These are phyloP conservation scores for Nicotiana tabacum DNA, from an alignment of 257 asterid species.

Conservation along the genomic window DNA sequence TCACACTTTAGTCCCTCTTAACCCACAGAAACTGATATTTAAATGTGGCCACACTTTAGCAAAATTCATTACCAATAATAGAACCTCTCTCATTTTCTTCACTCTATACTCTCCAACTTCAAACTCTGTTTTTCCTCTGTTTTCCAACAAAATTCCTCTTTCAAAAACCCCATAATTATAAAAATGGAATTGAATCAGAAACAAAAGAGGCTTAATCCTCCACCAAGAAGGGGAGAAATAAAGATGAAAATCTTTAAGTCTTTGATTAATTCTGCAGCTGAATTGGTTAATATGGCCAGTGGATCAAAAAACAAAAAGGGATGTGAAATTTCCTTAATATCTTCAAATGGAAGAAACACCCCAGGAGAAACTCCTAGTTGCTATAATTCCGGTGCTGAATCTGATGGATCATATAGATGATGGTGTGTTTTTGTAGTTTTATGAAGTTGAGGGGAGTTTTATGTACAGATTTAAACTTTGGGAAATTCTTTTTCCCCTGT, in stretches of 20 bases:
- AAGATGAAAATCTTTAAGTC: background rate
- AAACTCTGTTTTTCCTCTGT: background rate
- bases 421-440: background rate
- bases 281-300: background rate
- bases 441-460: background rate
- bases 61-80: background rate
- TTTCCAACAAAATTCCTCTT: background rate
- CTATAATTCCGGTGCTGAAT: background rate
- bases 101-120: background rate
- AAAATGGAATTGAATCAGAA: background rate
- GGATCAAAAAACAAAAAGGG: background rate
- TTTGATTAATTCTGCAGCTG: background rate
- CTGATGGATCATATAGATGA: background rate
- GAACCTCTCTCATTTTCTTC: background rate
- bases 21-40: background rate
- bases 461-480: background rate
- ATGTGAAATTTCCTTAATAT: too few species aligned
- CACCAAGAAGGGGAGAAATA: constrained; percentile 15
- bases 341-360: background rate
- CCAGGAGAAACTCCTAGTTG: background rate
- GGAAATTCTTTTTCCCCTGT: background rate
- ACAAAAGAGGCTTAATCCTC: background rate
- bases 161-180: background rate
- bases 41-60: background rate
- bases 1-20: background rate